Conservation (phyloP, 169 alveolate genomes). For the Cryptosporidium parvum region DNA sequence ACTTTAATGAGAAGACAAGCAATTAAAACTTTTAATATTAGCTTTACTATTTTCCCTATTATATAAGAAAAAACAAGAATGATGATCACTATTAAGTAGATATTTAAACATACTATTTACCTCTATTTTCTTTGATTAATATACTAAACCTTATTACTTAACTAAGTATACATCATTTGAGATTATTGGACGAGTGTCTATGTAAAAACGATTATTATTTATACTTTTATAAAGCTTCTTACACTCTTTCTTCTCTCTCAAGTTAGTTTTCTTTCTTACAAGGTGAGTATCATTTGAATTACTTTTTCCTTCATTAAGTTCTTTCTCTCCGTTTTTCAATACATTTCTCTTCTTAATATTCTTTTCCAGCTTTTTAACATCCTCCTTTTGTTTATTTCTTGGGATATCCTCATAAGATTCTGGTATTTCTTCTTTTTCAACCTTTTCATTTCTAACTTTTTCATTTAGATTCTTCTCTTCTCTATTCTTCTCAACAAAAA, state of each 20-base stretch:
- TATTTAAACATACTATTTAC: background rate
- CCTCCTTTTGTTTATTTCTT: background rate
- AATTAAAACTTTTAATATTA: background rate
- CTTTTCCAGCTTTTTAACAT: background rate
- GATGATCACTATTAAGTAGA: background rate
- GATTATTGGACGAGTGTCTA: background rate
- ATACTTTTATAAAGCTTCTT: background rate
- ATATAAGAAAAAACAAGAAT: background rate
- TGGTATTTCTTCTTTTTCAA: too few species aligned
- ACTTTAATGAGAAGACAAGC: background rate
- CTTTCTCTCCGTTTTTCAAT: background rate
- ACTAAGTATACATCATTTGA: background rate
- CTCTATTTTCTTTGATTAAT: background rate
- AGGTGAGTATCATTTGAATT: background rate
- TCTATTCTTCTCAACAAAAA: too few species aligned
- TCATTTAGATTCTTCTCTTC: too few species aligned
- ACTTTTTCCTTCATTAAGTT: background rate
- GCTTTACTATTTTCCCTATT: background rate
- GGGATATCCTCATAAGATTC: too few species aligned
- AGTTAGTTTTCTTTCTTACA: background rate
- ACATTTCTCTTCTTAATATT: background rate
- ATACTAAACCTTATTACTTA: background rate
- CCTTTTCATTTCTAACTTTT: too few species aligned
- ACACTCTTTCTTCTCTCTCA: background rate
- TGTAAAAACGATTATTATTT: background rate